Conservation (phyloP, 306 rosid genomes). For the Vachellia collinsii region DNA sequence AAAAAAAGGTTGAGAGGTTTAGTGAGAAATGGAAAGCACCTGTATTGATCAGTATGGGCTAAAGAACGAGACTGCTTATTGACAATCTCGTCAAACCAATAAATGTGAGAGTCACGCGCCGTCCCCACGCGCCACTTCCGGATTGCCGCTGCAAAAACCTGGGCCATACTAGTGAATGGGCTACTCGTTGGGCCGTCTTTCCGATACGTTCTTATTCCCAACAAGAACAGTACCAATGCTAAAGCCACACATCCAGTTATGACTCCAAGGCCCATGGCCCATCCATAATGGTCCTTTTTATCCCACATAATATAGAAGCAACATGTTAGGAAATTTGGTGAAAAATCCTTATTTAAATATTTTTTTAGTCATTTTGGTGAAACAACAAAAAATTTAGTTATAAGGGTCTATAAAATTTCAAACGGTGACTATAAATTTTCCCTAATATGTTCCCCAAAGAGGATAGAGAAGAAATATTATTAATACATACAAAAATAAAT, state of each 20-base stretch:
- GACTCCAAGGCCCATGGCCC: constrained; percentile 65
- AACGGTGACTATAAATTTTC: too few species aligned
- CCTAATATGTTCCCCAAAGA: too few species aligned
- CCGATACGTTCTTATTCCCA: constrained; percentile 58
- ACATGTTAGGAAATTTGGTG: too few species aligned
- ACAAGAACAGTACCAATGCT: constrained; percentile 52
- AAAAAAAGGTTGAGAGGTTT: too few species aligned
- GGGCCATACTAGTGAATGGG: constrained; percentile 64
- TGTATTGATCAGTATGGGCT: constrained; percentile 49
- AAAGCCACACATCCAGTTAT: constrained; percentile 52
- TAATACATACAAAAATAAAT: too few species aligned
- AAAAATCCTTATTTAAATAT: too few species aligned
- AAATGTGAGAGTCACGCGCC: constrained; percentile 15
- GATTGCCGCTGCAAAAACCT: constrained; percentile 51
- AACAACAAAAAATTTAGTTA: too few species aligned
- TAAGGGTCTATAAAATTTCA: too few species aligned
- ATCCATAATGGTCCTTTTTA: constrained; percentile 63
- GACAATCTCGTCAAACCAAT: constrained; percentile 36
- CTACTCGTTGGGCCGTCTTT: constrained; percentile 53
- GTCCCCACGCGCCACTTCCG: constrained; percentile 55
- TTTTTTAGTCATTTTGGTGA: too few species aligned
- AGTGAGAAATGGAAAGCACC: constrained; percentile 34
- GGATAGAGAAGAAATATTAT: too few species aligned
- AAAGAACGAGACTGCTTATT: background rate
- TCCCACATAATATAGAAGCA: too few species aligned